Evolutionary conservation across 768 basidiomycete genomes (phyloP).

Genomic region (Lentinula guzmanii): DNA sequence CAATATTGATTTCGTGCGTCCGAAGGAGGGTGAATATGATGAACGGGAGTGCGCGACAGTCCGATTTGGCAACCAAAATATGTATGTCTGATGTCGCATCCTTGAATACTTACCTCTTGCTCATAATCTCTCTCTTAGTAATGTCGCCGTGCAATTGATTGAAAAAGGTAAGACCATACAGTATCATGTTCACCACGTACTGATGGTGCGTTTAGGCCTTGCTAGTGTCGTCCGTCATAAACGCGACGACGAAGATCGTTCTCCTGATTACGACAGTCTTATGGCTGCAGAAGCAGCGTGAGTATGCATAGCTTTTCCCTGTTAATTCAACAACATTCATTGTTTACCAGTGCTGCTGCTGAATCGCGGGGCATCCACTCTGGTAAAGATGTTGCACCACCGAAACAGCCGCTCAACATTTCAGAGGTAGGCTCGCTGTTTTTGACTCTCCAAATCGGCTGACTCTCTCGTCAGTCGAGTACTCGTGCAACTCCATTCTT

Average conservation of each 20-base stretch:
- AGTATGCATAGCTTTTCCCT: constrained; percentile 20
- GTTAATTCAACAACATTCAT: constrained; percentile 2
- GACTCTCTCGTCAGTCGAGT: constrained; percentile 36
- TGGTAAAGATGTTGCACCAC: constrained; percentile 78
- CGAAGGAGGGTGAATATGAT: constrained; percentile 88
- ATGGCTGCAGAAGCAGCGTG: constrained; percentile 92
- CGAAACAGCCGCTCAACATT: constrained; percentile 81
- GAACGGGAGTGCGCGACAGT: constrained; percentile 91
- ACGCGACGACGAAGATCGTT: constrained; percentile 92
- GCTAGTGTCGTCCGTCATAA: constrained; percentile 88
- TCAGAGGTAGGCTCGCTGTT: constrained; percentile 61
- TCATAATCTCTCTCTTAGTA: constrained; percentile 41
- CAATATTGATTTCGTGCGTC: constrained; percentile 86
- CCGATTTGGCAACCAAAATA: constrained; percentile 74
- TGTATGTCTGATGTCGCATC: constrained; percentile 43
- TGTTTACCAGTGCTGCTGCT: constrained; percentile 54
- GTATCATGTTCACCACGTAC: neutral
- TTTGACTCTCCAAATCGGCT: neutral
- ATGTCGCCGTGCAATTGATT: constrained; percentile 87
- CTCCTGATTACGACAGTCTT: constrained; percentile 93
- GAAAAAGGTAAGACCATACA: constrained; percentile 59
- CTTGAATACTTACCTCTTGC: neutral
- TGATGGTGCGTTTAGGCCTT: constrained; percentile 23
- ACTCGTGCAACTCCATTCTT: constrained; percentile 82
- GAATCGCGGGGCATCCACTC: constrained; percentile 87